Percentiles rank a stretch among this genome's conserved stretches.
These are phyloP conservation scores for Naematelia encephala DNA, from an alignment of 768 basidiomycete genomes.

Conservation along the genomic window DNA sequence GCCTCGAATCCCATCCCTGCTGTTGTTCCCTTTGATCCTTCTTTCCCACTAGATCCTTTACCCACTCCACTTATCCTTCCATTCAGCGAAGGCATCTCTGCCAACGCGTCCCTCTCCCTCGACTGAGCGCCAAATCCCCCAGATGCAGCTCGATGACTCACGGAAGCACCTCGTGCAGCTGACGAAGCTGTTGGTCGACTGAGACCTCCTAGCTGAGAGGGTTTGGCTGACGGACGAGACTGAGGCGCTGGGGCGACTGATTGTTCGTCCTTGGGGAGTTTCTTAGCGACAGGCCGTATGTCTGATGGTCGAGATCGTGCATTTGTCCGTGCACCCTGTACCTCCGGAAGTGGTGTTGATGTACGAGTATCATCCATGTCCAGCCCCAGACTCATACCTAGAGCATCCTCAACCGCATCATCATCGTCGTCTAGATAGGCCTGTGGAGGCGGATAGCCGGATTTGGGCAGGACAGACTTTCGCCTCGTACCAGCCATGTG, in stretches of 20 bases:
- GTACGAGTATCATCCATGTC: background rate
- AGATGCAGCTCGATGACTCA: background rate
- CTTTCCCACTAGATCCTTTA: background rate
- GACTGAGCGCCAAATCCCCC: background rate
- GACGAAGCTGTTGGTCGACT: background rate
- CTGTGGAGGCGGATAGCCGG: background rate
- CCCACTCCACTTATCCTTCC: background rate
- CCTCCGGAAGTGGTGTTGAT: background rate
- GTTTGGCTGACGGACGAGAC: background rate
- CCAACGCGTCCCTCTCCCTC: background rate
- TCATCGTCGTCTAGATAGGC: slow-evolving; percentile 2
- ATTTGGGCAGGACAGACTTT: slow-evolving; percentile 5
- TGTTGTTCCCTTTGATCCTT: background rate
- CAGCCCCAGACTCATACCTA: background rate
- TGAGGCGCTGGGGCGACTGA: background rate
- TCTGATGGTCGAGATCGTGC: no score
- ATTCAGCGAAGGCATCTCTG: background rate
- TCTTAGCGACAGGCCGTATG: no score
- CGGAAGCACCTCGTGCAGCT: background rate
- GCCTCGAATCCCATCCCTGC: background rate
- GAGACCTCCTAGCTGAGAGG: background rate
- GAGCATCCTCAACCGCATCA: background rate
- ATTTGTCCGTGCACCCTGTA: no score
- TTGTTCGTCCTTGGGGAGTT: no score
- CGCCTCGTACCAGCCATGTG: slow-evolving; percentile 1